Evolutionary conservation across 202 grass and related monocot species (phyloP).

Genomic region (Dendrocalamus latiflorus): DNA sequence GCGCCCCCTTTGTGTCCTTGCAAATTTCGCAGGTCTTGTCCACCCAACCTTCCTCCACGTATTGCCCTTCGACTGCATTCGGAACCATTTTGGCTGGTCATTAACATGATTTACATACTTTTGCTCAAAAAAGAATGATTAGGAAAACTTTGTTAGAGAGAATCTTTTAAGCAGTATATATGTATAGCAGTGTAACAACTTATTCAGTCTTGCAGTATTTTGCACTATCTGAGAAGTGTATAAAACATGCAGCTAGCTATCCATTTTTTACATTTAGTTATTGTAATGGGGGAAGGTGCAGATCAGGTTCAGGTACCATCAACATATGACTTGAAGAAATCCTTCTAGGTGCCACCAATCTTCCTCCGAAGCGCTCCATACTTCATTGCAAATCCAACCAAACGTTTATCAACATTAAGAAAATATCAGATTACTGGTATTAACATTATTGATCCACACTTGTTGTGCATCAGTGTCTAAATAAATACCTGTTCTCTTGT

Average conservation of each 20-base stretch:
- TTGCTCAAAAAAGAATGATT: not conserved
- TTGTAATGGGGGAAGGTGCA: not conserved
- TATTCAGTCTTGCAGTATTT: not conserved
- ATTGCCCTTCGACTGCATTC: constrained; percentile 64
- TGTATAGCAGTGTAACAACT: not conserved
- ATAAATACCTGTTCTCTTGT: constrained; percentile 69
- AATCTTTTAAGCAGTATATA: not conserved
- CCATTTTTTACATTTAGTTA: not conserved
- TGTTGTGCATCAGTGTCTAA: not conserved
- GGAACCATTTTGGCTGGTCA: not conserved
- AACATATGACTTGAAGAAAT: constrained; percentile 99
- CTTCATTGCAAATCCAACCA: constrained; percentile 31
- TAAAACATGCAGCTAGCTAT: not conserved
- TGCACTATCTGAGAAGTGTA: not conserved
- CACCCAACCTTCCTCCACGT: constrained; percentile 97
- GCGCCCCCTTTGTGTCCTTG: constrained; percentile 77
- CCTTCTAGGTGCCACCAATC: constrained; percentile 96
- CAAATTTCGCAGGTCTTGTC: constrained; percentile 97
- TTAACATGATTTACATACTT: not conserved
- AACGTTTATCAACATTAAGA: not conserved
- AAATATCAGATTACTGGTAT: not conserved
- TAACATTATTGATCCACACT: not conserved
- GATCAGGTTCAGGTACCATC: constrained; percentile 45
- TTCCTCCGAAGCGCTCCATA: constrained; percentile 91
- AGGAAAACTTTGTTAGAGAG: not conserved